These are phyloP conservation scores for Amphicarpaea edgeworthii DNA, from an alignment of 306 rosid genomes.

Conservation along the genomic window DNA sequence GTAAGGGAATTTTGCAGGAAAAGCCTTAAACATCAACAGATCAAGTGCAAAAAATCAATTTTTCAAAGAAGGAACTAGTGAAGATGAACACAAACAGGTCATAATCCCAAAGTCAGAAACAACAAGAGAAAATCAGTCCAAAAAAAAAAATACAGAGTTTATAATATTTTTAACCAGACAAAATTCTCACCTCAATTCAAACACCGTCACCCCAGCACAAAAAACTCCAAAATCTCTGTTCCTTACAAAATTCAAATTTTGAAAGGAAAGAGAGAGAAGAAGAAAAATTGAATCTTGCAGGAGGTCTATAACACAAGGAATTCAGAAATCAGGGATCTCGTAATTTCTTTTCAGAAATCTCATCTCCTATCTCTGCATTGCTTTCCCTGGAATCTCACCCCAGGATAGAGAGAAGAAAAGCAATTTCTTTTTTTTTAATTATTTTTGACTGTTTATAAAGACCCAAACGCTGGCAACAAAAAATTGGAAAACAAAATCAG, in stretches of 20 bases:
- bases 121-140: neutral
- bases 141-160: neutral
- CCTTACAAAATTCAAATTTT: slow-evolving; percentile 36
- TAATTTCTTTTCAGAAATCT: slow-evolving; percentile 20
- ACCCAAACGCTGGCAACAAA: slow-evolving; percentile 2
- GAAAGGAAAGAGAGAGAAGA: neutral
- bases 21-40: slow-evolving; percentile 40
- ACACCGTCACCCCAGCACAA: slow-evolving; percentile 13
- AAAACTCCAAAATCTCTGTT: slow-evolving; percentile 27
- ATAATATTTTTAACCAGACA: slow-evolving; percentile 3
- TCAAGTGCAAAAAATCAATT: slow-evolving; percentile 41
- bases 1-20: slow-evolving; percentile 19
- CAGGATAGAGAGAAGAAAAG: slow-evolving; percentile 33
- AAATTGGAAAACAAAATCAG: neutral
- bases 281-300: slow-evolving; percentile 7
- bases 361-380: slow-evolving; percentile 47
- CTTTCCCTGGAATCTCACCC: slow-evolving; percentile 38
- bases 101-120: slow-evolving; percentile 1
- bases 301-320: slow-evolving; percentile 1
- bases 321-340: slow-evolving; percentile 46
- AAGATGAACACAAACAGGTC: slow-evolving; percentile 2
- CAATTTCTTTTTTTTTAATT: neutral
- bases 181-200: slow-evolving; percentile 48
- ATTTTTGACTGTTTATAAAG: slow-evolving; percentile 21
- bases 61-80: neutral